phyloP scores from a whole-genome alignment of 805 yeast species.

The Ogataea saltuana region DNA sequence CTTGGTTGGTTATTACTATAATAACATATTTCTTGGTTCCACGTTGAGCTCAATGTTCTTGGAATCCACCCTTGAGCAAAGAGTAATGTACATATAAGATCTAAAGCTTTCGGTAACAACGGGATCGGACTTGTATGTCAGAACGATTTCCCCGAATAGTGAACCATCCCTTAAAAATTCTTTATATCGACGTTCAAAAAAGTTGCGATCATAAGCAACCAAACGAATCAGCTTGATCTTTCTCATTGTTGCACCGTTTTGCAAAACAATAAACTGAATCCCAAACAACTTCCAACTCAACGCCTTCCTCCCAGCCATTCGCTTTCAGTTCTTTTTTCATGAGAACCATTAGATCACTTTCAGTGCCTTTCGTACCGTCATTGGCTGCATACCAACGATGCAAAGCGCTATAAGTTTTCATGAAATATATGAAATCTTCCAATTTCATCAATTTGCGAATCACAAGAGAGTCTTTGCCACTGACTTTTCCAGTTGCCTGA shows the following conservation, averaged over 20 bases:
- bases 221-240: too few relatives aligned
- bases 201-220: too few relatives aligned
- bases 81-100: too few relatives aligned
- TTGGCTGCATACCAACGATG: slow-evolving; percentile 28
- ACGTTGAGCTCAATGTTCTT: too few relatives aligned
- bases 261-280: slow-evolving; percentile 57
- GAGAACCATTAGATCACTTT: slow-evolving; percentile 20
- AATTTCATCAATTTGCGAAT: slow-evolving; percentile 21
- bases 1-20: too few relatives aligned
- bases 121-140: too few relatives aligned
- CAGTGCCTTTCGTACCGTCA: slow-evolving; percentile 20
- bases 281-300: slow-evolving; percentile 49
- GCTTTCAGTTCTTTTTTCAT: slow-evolving; percentile 23
- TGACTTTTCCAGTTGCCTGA: slow-evolving; percentile 1
- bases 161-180: too few relatives aligned
- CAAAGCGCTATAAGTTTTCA: slow-evolving; percentile 29
- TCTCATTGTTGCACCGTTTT: slow-evolving; percentile 19
- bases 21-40: too few relatives aligned
- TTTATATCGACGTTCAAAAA: too few relatives aligned
- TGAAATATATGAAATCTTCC: slow-evolving; percentile 22
- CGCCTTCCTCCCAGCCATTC: slow-evolving; percentile 47
- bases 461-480: slow-evolving; percentile 19
- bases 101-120: too few relatives aligned
- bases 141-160: too few relatives aligned
- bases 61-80: too few relatives aligned